Evolutionary conservation across 164 flowering plant species (phyloP), one percentile per base, ranked within the genome.

Genomic region (Chimonanthus praecox): DNA sequence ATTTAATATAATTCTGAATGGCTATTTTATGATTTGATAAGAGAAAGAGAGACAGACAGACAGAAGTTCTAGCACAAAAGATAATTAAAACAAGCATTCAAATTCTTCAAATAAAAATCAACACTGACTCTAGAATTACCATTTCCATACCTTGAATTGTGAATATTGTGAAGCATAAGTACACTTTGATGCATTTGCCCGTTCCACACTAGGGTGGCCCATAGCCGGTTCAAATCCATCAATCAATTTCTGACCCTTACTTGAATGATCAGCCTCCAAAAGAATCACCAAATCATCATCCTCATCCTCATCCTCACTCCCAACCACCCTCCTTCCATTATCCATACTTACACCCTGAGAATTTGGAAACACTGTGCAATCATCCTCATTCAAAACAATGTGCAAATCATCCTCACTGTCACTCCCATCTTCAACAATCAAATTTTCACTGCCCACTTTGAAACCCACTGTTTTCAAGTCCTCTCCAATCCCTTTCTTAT

Each of bases 331-430:
- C 72, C 63, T 54, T 46, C 45, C 47, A 63, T 69, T 74, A 71
- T 73, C 71, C 65, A n/a, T 8, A 11, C 43, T 69, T 16, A 51
- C 47, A 46, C 68, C n/a, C 9, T 73, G 7, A 8, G 64, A 15
- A 66, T 11, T 60, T n/a, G 74, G 75, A 51, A 66, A 68, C 69
- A 3, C n/a, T 58, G 61, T 18, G 58, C 81, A 78, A 73, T 82
- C 86, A 48, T 81, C 88, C 11, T 82, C 89, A 33, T 84, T 83
- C 79, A 84, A 75, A 3, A 90, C 82, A 49, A 87, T 86, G 47
- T 79, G 82, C 75, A 86, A 79, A 72, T 85, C 90, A 66, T 87
- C 93, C 70, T 88, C 91, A 54, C 87, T 84, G 20, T 86, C 92
- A 73, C 86, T 85, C 43, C 77, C 86, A 47, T 78, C 71, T 61